Evolutionary conservation across 805 yeast species (phyloP).

Genomic region (Wickerhamiella cacticola): DNA sequence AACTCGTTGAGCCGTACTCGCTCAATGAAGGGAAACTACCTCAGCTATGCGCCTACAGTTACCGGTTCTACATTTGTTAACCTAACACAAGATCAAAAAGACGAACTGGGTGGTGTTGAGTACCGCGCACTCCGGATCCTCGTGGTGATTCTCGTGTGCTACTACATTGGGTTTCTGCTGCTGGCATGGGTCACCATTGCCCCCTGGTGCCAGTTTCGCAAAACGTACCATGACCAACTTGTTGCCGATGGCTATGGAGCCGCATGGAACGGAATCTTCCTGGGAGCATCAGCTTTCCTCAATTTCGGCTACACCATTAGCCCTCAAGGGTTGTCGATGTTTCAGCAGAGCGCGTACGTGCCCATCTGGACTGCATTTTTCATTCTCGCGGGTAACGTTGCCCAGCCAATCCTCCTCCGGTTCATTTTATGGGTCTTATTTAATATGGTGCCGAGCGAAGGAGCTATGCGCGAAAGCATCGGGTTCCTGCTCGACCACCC

Average conservation of each 20-base stretch:
- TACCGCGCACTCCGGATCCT: conserved; percentile 77
- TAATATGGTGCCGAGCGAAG: conserved; percentile 48
- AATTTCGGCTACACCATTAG: conserved; percentile 78
- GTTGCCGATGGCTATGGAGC: conserved; percentile 52
- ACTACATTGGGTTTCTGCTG: conserved; percentile 64
- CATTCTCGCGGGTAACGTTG: conserved; percentile 86
- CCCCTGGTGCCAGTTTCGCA: conserved; percentile 36
- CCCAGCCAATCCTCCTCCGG: conserved; percentile 76
- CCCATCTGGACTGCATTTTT: conserved; percentile 54
- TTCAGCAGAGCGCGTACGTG: conserved; percentile 51
- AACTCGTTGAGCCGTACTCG: background rate
- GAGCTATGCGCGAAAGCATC: conserved; percentile 47
- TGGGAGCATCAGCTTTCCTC: conserved; percentile 66
- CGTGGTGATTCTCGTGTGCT: conserved; percentile 43
- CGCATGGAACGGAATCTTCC: conserved; percentile 89
- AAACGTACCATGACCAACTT: conserved; percentile 27
- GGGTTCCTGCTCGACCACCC: conserved; percentile 90
- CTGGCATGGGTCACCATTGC: conserved; percentile 38
- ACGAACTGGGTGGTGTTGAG: conserved; percentile 95
- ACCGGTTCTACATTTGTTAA: conserved; percentile 88
- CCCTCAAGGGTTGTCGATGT: conserved; percentile 65
- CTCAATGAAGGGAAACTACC: conserved; percentile 37
- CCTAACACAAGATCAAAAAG: conserved; percentile 70
- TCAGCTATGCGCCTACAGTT: conserved; percentile 83
- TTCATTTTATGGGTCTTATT: conserved; percentile 70